Evolutionary conservation across 148 eudicot genomes (phyloP).

Genomic region (Amaranthus hypochondriacus): DNA sequence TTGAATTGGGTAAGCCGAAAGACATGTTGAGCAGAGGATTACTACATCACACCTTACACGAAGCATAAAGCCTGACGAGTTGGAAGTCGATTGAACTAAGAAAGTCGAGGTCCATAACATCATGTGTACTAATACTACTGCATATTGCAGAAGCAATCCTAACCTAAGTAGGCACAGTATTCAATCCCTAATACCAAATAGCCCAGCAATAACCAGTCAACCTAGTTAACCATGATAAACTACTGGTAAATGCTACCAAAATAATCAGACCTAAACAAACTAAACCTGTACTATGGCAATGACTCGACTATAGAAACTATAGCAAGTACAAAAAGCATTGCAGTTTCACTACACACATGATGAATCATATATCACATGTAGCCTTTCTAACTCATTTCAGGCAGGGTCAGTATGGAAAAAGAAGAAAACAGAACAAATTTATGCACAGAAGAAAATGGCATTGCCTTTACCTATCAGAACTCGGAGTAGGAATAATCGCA

Average conservation of each 20-base stretch:
- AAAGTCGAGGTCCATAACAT: background rate
- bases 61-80: background rate
- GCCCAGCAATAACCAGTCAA: no score
- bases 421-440: background rate
- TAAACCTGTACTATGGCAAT: background rate
- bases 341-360: background rate
- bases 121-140: background rate
- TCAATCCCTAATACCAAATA: no score
- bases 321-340: background rate
- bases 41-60: no score
- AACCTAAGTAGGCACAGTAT: no score
- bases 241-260: background rate
- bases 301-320: background rate
- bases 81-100: background rate
- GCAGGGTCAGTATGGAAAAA: background rate
- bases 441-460: background rate
- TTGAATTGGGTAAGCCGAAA: constrained; percentile 1
- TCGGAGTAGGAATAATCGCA: constrained; percentile 53
- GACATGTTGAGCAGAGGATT: background rate
- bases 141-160: background rate
- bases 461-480: constrained; percentile 57
- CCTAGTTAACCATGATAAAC: no score
- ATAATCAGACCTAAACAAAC: background rate
- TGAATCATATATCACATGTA: background rate
- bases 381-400: background rate